Percentiles rank a stretch among this genome's conserved stretches.
Conservation (phyloP, 441 rosid species). For the Aleurites moluccanus region DNA sequence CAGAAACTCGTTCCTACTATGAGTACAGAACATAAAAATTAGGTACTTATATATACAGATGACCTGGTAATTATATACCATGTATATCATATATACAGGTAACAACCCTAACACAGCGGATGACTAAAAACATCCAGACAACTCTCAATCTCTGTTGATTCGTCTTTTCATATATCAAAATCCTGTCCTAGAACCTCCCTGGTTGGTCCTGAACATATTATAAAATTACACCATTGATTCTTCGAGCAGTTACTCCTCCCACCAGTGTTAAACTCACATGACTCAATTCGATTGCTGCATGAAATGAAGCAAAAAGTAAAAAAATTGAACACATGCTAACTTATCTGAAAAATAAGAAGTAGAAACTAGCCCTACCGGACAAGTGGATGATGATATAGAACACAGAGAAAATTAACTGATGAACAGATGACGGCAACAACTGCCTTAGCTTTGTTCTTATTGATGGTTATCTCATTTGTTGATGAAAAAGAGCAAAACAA, state of each 20-base stretch:
- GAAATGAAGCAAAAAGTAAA: conserved; percentile 10
- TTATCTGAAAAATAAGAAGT: not conserved
- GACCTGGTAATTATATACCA: conserved; percentile 9
- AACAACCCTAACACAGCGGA: conserved; percentile 3
- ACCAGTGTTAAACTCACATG: conserved; percentile 13
- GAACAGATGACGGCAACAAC: not conserved
- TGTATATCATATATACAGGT: conserved; percentile 21
- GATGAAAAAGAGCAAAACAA: not conserved
- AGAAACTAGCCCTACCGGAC: not conserved
- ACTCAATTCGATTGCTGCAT: conserved; percentile 33
- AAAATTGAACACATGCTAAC: not conserved
- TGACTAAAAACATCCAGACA: conserved; percentile 1
- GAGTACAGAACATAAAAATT: not conserved
- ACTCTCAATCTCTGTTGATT: not conserved
- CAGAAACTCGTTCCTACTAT: conserved; percentile 18
- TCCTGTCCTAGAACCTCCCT: not conserved
- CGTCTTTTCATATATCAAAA: conserved; percentile 5
- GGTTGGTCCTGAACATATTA: not conserved
- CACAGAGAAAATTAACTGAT: not conserved
- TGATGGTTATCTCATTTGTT: not conserved
- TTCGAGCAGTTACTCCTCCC: conserved; percentile 14
- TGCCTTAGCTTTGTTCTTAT: not conserved
- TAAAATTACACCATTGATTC: not conserved
- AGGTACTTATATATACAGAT: conserved; percentile 19
- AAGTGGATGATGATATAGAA: not conserved